phyloP scores from a whole-genome alignment of 805 yeast genomes.

The Kazachstania martiniae region DNA sequence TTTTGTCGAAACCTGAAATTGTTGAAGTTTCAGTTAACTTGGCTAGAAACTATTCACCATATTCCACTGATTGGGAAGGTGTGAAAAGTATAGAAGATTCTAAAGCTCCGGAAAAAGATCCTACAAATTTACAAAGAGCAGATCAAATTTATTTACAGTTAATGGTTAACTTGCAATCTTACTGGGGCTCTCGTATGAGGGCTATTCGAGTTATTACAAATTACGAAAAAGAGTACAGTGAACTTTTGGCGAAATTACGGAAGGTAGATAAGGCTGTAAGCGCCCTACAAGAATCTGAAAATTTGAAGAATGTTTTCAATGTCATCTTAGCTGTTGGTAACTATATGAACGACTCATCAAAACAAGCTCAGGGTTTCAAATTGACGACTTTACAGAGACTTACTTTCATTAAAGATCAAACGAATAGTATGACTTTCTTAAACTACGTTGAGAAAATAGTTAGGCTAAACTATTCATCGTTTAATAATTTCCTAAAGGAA shows the following conservation, averaged over 20 bases:
- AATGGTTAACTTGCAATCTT: constrained; percentile 71
- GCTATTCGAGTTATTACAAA: constrained; percentile 62
- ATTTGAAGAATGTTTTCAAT: constrained; percentile 63
- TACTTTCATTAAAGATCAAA: constrained; percentile 81
- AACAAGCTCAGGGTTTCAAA: constrained; percentile 89
- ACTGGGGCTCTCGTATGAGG: constrained; percentile 88
- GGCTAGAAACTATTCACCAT: constrained; percentile 68
- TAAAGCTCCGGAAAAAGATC: constrained; percentile 54
- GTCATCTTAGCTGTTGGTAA: constrained; percentile 88
- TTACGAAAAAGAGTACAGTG: constrained; percentile 70
- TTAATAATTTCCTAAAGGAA: constrained; percentile 66
- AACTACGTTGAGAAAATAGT: constrained; percentile 87
- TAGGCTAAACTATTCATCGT: constrained; percentile 74
- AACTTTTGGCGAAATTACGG: constrained; percentile 55
- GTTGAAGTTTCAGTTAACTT: constrained; percentile 63
- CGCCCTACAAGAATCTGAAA: constrained; percentile 52
- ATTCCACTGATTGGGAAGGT: constrained; percentile 58
- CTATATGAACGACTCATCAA: constrained; percentile 87
- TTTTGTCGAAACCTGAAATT: constrained; percentile 64
- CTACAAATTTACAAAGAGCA: constrained; percentile 69
- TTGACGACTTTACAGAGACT: constrained; percentile 81
- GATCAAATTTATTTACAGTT: constrained; percentile 78
- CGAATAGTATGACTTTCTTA: constrained; percentile 76
- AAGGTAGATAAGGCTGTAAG: constrained; percentile 64
- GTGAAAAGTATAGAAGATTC: constrained; percentile 30